Evolutionary conservation across 192 early-diverging fungal genomes (phyloP).

Genomic region (Dimargaris cristalligena): DNA sequence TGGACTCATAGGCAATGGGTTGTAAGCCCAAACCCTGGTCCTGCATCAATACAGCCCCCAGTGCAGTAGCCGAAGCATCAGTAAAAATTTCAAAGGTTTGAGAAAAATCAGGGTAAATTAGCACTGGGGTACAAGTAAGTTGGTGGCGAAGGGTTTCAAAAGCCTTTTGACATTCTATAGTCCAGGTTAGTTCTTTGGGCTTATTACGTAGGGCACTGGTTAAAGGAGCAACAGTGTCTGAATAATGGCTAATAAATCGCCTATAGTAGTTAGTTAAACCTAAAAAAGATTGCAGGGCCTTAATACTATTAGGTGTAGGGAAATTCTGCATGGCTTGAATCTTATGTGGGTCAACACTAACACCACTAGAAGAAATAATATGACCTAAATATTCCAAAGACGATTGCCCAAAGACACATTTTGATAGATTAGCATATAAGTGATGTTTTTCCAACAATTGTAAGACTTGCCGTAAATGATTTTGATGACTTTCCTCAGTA

Average conservation of each 20-base stretch:
- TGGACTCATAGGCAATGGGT: slow-evolving; percentile 2
- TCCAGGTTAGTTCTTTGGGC: neutral
- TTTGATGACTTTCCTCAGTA: slow-evolving; percentile 6
- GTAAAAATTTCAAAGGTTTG: neutral
- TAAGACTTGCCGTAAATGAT: slow-evolving; percentile 10
- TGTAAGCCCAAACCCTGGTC: neutral
- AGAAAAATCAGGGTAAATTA: neutral
- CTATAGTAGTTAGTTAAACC: slow-evolving; percentile 5
- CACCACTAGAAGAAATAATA: slow-evolving; percentile 16
- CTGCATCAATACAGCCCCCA: neutral
- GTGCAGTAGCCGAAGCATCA: neutral
- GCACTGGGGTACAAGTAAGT: neutral
- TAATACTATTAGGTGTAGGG: neutral
- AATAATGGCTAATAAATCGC: neutral
- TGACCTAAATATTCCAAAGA: slow-evolving; percentile 17
- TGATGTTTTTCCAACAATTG: slow-evolving; percentile 7
- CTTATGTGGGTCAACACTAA: slow-evolving; percentile 13
- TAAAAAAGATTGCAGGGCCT: neutral
- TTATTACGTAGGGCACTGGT: neutral
- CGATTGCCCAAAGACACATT: slow-evolving; percentile 10
- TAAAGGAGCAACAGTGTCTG: neutral
- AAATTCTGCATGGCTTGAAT: slow-evolving; percentile 10
- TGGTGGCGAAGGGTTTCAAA: neutral
- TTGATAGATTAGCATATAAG: slow-evolving; percentile 13
- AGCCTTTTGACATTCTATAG: neutral